Base-by-base conservation (phyloP, 768 basidiomycete genomes). In the Suillus bovinus region DNA sequence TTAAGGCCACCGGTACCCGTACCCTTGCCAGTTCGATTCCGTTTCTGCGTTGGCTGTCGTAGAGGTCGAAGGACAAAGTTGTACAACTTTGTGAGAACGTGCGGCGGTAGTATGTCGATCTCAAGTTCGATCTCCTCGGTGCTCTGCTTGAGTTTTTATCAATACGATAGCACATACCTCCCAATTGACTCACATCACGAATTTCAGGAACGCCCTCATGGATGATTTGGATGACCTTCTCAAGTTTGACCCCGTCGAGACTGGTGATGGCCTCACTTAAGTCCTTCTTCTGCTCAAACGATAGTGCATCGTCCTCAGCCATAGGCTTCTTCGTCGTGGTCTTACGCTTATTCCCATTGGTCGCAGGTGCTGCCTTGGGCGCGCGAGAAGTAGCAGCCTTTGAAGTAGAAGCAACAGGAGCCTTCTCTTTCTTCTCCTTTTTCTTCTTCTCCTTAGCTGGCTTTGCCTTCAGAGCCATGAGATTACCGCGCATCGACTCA, bases 101-200 rank as follows among this genome's bases (percentile, higher is more conserved):
- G 75, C 8, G 91, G 82, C 55, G 97, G 96, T 36, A 99, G 81
- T 44, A 87, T 80, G 71, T 99, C 97, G 71, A 99, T 99, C 77
- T 99, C 97, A 47, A 99, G 86, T 75, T 99, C 97, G 70, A 99
- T 98, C 79, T 99, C 97, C 76, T 98, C 94, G 52, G 90, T 91
- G 75, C 93, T 94, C 93, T 94, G 79, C 64, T 63, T 60, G 65
- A 46, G n/a, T 66, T 58, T 63, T 49, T 16, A 57, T 62, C 64
- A 63, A 70, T 63, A 61, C 63, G 41, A 39, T 49, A 33, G 38
- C 24, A 22, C 76, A 58, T 9, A 33, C 16, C n/a, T 17, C 16
- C 10, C 7, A 57, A 31, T 58, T 13, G 7, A 81, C 94, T 79
- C 74, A 97, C 96, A 71, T 94, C 92, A 72, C 94, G 86, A 61